Evolutionary conservation across 495 filamentous ascomycete species (phyloP), one percentile per base, ranked within the genome.

Genomic region (Hypoxylon subgilvum): DNA sequence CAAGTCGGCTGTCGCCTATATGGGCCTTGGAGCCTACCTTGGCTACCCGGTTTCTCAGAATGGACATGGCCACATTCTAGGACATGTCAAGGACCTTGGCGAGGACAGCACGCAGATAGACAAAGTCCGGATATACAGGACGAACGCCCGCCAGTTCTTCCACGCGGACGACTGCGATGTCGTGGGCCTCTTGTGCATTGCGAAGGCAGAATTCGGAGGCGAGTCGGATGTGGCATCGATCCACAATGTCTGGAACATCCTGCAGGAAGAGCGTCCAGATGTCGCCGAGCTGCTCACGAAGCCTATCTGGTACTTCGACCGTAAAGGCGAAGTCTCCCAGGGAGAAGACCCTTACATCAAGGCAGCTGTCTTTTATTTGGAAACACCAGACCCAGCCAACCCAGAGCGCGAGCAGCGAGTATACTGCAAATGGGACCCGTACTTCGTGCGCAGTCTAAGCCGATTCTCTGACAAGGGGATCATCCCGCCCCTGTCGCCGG

Each of bases 231-330:
- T 96, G 40, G 85, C 88, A 50, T 89, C 86, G 40, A 81, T 84
- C 4, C 91, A 96, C 71, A 74, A 88, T 50, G 86, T 96, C 52
- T 96, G 87, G 81, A 96, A 96, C 71, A 79, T 78, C 12, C 79
- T 96, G 5, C 86, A 89, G 68, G 65, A 57, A 6, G 85, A 92
- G 69, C 84, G 87, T 3, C 92, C 91, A 0, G 91, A 94, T 60
- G 87, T 95, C 6, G 82, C 89, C 0, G 82, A 87, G 71, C 83
- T 83, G 25, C 76, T 96, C 42, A 86, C 87, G 2, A 73, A 84
- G 52, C 90, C 91, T 0, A 84, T 88, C 63, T 96, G 92, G 91
- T 95, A 94, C 74, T 94, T 96, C 67, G 92, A 96, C 70, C 89
- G 91, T 56, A 96, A 96, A 73, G 92, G 92, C 35, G 92, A 96